Evolutionary conservation across 1,284 basidiomycete genomes (phyloP), one percentile per base, ranked within the genome.

Genomic region (Kwoniella shivajii): DNA sequence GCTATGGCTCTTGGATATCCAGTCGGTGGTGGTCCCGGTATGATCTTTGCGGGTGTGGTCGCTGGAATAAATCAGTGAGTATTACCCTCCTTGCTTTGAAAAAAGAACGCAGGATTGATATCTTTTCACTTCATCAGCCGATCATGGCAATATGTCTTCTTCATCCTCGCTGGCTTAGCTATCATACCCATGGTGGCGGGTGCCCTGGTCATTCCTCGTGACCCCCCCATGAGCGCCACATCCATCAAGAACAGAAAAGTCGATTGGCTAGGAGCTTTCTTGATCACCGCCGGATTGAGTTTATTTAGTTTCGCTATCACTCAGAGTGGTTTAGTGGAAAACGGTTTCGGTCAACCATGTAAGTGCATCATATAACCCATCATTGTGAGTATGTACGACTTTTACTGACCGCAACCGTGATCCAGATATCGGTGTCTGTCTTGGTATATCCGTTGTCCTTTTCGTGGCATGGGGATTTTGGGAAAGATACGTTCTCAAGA

Each of bases 131-230:
- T 13, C 34, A 13, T 7, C 26, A 67, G 65, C 18, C 64, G 52
- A 22, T 47, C 54, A n/a, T 75, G 73, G 73, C 55, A 63, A 56
- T 72, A 70, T 48, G 60, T 71, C 26, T 75, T 71, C 55, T 71
- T 66, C 58, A 61, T 76, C 13, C 65, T 73, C 30, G 73, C 64
- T 4, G 72, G 71, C 0, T 48, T 75, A 1, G 55, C 61, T 6
- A 31, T 71, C 14, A 36, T 74, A 18, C 66, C 71, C 1, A 51
- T 72, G n/a, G 52, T 67, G 6, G 50, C 67, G 18, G 72, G 71
- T 2, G 22, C 60, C 10, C 46, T 68, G 42, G 66, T 69, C 41
- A 68, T 74, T 16, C 74, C 74, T 2, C 34, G 34, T 5, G 69
- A 71, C 16, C 55, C 64, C 10, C 45, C 57, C 22, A 55, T 49